A percentile compares a stretch with the other conserved stretches of the same genome.
Evolutionary conservation across 371 early-diverging fungal species (phyloP).

Genomic region (Smittium culicis): DNA sequence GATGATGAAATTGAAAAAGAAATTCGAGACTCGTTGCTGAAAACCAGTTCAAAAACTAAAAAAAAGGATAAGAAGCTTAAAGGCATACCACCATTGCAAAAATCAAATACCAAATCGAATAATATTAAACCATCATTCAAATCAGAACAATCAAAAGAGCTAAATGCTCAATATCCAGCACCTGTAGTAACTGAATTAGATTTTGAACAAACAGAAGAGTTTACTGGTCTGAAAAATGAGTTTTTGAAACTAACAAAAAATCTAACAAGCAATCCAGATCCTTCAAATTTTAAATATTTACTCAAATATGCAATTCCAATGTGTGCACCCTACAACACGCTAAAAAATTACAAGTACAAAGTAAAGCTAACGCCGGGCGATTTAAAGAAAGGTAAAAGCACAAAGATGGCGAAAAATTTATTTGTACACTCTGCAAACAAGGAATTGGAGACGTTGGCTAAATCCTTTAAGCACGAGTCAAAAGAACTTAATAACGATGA

Average conservation of each 20-base stretch:
- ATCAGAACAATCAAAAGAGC: not conserved
- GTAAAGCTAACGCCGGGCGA: slow-evolving; percentile 92
- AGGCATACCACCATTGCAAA: not conserved
- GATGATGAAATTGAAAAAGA: slow-evolving; percentile 29
- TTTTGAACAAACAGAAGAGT: slow-evolving; percentile 59
- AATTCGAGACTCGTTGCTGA: not conserved
- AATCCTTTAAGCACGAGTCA: not conserved
- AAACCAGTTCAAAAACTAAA: slow-evolving; percentile 11
- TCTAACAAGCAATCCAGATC: slow-evolving; percentile 8
- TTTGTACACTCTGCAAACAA: slow-evolving; percentile 33
- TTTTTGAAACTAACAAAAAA: slow-evolving; percentile 9
- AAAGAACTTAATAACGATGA: not conserved
- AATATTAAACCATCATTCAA: not conserved
- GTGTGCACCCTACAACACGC: slow-evolving; percentile 82
- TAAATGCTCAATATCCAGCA: slow-evolving; percentile 29
- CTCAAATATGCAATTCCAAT: slow-evolving; percentile 85
- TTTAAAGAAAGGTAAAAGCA: slow-evolving; percentile 87
- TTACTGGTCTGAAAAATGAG: not conserved
- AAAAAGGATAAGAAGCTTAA: slow-evolving; percentile 2
- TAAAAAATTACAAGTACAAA: slow-evolving; percentile 87
- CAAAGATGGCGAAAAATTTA: slow-evolving; percentile 36
- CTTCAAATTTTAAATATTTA: not conserved
- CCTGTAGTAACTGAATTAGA: slow-evolving; percentile 50
- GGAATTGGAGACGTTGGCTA: slow-evolving; percentile 16
- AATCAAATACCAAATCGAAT: not conserved